Conservation (phyloP, 2,329 filamentous ascomycete genomes). For the Ceratocystis harringtonii region DNA sequence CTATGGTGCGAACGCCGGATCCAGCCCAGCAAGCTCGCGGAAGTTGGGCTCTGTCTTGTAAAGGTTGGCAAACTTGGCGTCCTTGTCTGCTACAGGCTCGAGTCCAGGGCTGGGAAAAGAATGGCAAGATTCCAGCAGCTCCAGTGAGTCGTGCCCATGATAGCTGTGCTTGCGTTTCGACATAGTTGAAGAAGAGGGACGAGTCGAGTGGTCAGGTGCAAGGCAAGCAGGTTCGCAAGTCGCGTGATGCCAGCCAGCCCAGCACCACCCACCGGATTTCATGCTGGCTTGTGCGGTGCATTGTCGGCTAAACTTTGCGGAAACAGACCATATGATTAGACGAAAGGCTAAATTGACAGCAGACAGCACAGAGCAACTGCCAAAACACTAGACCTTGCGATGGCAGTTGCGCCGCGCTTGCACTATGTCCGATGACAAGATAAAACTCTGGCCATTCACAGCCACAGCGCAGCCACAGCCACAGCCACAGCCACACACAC, state of each 20-base stretch:
- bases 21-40: conserved; percentile 27
- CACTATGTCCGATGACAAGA: too few relatives aligned
- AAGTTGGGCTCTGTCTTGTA: conserved; percentile 32
- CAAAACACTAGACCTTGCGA: too few relatives aligned
- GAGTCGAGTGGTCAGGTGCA: not conserved
- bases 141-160: not conserved
- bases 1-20: conserved; percentile 31
- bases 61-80: conserved; percentile 22
- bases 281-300: not conserved
- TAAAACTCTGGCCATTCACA: too few relatives aligned
- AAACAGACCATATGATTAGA: too few relatives aligned
- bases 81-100: not conserved
- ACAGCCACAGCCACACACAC: too few relatives aligned
- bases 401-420: too few relatives aligned
- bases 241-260: too few relatives aligned
- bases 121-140: not conserved
- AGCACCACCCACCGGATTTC: too few relatives aligned
- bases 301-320: not conserved
- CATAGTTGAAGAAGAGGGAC: not conserved
- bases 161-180: conserved; percentile 6
- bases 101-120: not conserved
- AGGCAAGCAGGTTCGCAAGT: too few relatives aligned
- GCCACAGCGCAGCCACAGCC: too few relatives aligned
- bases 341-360: too few relatives aligned
- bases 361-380: too few relatives aligned